Evolutionary conservation across 306 rosid genomes (phyloP).

Genomic region (Betula pendula): DNA sequence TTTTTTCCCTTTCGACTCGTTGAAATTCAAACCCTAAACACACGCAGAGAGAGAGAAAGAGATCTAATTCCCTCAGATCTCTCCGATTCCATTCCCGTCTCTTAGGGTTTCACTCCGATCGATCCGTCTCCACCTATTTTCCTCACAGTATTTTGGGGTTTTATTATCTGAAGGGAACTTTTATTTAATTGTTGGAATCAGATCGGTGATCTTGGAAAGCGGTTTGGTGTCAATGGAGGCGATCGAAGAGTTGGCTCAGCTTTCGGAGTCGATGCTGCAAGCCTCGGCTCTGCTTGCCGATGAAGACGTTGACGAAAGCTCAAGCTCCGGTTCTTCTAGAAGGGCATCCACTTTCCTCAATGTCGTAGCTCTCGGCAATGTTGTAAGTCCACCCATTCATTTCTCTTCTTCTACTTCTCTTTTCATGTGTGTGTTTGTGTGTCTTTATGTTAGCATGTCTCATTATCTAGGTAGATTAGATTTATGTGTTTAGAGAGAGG

Average conservation of each 20-base stretch:
- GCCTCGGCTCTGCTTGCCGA: slow-evolving; percentile 87
- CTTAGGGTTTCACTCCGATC: slow-evolving; percentile 36
- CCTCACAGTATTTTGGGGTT: background rate
- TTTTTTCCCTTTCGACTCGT: slow-evolving; percentile 5
- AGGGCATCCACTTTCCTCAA: slow-evolving; percentile 86
- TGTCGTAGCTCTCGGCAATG: slow-evolving; percentile 91
- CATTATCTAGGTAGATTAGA: background rate
- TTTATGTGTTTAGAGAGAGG: background rate
- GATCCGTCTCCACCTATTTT: background rate
- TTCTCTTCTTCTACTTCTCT: background rate
- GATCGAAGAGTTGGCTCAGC: slow-evolving; percentile 86
- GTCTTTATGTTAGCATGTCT: background rate
- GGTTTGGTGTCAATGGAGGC: slow-evolving; percentile 67
- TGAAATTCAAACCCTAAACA: slow-evolving; percentile 1
- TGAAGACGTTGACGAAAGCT: slow-evolving; percentile 79
- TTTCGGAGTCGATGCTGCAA: slow-evolving; percentile 89
- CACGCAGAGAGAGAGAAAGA: background rate
- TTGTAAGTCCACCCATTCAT: slow-evolving; percentile 56
- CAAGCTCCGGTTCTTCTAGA: slow-evolving; percentile 50
- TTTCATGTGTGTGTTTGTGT: background rate
- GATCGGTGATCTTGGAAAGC: slow-evolving; percentile 8
- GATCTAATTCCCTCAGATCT: slow-evolving; percentile 16
- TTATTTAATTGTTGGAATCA: background rate
- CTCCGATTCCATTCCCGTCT: background rate
- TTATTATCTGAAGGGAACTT: background rate